Evolutionary conservation across 2,329 filamentous ascomycete species (phyloP), one percentile per base, ranked within the genome.

Genomic region (Arthrobotrys iridis): DNA sequence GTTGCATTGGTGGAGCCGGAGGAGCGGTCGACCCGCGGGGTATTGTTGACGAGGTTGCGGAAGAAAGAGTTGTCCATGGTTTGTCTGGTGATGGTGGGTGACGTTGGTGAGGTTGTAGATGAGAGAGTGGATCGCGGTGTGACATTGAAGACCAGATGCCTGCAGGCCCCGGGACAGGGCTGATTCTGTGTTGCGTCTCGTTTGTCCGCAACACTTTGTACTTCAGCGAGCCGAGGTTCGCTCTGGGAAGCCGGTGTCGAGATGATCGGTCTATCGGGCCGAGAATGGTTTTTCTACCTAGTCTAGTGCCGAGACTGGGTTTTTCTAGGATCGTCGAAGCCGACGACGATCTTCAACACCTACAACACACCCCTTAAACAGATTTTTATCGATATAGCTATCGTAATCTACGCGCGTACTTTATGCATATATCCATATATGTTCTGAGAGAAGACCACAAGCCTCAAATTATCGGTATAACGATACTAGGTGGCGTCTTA

Each of bases 51-150:
- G 4, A 98, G 87, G 77, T 91, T 90, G 64, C 95, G 90, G 80
- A 99, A 99, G 80, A 97, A 92, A 45, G 93, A 88, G 85, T 98
- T 98, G 82, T 98, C 96, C 95, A 99, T 98, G 8, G 43, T 33
- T 22, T n/a, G 22, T 28, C 41, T 3, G 22, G 20, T 26, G 48
- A 46, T 43, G 55, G 37, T 30, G 28, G 22, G 50, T 55, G 30
- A 37, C 50, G 50, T 55, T 26, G 26, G 20, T 35, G 28, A n/a
- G 68, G 43, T 37, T 18, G 48, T 18, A 55, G 28, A 58, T 57
- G 37, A 46, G 18, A 24, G 24, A 55, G 30, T 55, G 50, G 50
- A 55, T 55, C 50, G 50, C 50, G 50, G 50, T 55, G 50, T 55
- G 50, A 55, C 50, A 55, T 55, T n/a, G 50, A 24, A 55, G 1